Base-by-base conservation (phyloP, 768 basidiomycete species). In the Coprinopsis cinerea region DNA sequence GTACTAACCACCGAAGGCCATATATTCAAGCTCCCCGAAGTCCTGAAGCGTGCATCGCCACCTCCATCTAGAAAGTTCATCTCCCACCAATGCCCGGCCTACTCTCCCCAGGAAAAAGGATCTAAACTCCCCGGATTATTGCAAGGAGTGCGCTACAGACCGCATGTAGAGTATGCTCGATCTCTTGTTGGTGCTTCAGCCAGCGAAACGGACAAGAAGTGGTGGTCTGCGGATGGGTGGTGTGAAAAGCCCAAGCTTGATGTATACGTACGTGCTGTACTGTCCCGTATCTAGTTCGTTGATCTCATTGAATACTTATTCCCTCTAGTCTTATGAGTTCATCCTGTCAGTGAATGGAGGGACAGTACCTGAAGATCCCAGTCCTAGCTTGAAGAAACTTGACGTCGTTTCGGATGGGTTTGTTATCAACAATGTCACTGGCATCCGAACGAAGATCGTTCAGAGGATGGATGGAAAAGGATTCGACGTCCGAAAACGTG, bases 1-100 rank as follows among this genome's bases (percentile, higher is more conserved):
- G 89, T 98, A 9, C 88, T 96, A 62, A 91, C 93, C 4, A 99
- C 96, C 1, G 96, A 98, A 65, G 96, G 95, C 0, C 96, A 99
- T 61, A 76, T 92, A 22, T 72, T 99, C 37, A 74, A 75, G 10
- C 75, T 96, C 17, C 81, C 79, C 1, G 64, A 58, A 32, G 59
- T n/a, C n/a, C n/a, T 77, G 40, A 70, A 78, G 6, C 77, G 77
- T 55, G 6, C 32, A 15, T 10, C 11, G 26, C 20, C 20, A 14
- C 28, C 7, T 10, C 20, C 43, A 11, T 66, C 81, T 53, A 81
- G 88, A 17, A 74, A 76, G 20, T 72, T 79, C 23, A 81, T 86
- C 57, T 77, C 67, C 49, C 78, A 84, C 23, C 83, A 85, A 59
- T 97, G 95, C 59, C 86, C 88, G 3, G 73, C 68, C 5, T 94